Base-by-base conservation (phyloP, 768 basidiomycete species). In the Cyclocybe aegerita region DNA sequence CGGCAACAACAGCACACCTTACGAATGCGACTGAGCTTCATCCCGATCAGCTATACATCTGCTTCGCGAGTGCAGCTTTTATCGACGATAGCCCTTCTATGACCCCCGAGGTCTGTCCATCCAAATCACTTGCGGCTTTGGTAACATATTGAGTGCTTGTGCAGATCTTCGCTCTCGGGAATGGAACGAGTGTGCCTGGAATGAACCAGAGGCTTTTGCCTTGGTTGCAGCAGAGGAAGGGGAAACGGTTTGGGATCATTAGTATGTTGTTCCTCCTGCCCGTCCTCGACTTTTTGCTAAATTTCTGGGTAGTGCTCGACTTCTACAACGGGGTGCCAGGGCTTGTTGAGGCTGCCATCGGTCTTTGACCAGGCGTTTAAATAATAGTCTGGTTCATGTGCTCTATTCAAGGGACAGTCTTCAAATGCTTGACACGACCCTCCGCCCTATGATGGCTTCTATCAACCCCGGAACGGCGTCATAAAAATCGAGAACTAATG, bases 401-500 rank as follows among this genome's bases (percentile, higher is more conserved):
- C n/a, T n/a, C n/a, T n/a, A n/a, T n/a, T n/a, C n/a, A n/a, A n/a
- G n/a, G n/a, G 30, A 23, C 4, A 4, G 23, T 23, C 23, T 23
- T 23, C 23, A 23, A 4, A 23, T 23, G 2, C 23, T 23, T 23
- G 23, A 23, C 4, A 23, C 23, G 23, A 23, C 4, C 23, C 23
- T 23, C 23, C 3, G 48, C 3, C 75, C 74, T 33, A 78, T 74
- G 7, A 70, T 67, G 9, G 76, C 76, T 55, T 77, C 74, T 9
- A 79, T 65, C 5, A 79, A 64, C 2, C 75, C 75, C n/a, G 76
- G 76, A 23, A 74, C 69, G 32, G 65, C 65, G 50, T 76, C 70
- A 55, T 75, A 79, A 52, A 79, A 79, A 57, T 78, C 77, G 33
- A 77, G 65, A 70, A 79, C 77, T 79, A 23, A 23, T 23, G 9